Evolutionary conservation across 2,329 filamentous ascomycete species (phyloP).

Genomic region (Lachnellula hyalina): DNA sequence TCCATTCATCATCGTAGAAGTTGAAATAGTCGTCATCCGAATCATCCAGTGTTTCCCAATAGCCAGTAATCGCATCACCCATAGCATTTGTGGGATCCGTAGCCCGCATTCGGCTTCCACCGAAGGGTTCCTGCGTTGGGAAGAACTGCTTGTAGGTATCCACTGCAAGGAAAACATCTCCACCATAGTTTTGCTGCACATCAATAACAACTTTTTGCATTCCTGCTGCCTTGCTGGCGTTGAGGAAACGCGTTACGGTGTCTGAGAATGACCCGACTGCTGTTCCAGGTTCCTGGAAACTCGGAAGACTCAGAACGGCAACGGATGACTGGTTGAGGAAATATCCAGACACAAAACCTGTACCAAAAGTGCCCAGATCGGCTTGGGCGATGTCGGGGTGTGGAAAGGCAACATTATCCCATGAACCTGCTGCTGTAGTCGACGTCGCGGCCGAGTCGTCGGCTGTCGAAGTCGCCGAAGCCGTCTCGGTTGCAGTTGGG

Average conservation of each 20-base stretch:
- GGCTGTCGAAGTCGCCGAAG: neutral
- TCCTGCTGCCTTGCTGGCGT: conserved; percentile 37
- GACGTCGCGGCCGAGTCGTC: neutral
- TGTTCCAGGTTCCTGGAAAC: conserved; percentile 30
- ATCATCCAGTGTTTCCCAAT: conserved; percentile 15
- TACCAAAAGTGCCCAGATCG: conserved; percentile 18
- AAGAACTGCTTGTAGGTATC: conserved; percentile 42
- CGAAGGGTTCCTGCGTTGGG: conserved; percentile 25
- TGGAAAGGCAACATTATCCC: conserved; percentile 19
- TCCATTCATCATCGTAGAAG: conserved; percentile 18
- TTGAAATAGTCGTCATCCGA: conserved; percentile 12
- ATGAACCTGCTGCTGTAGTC: conserved; percentile 32
- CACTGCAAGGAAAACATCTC: conserved; percentile 52
- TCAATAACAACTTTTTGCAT: conserved; percentile 59
- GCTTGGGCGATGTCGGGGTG: conserved; percentile 15
- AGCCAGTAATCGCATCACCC: conserved; percentile 15
- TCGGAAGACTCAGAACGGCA: conserved; percentile 37
- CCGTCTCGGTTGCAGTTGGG: conserved; percentile 31
- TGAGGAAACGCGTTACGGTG: conserved; percentile 37
- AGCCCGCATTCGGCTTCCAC: conserved; percentile 20
- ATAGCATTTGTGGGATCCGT: conserved; percentile 18
- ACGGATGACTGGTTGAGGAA: conserved; percentile 23
- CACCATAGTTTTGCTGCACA: conserved; percentile 54
- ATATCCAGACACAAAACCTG: conserved; percentile 22
- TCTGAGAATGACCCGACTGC: conserved; percentile 28